A percentile compares a stretch with the other conserved stretches of the same genome.
These are phyloP conservation scores for Clohesyomyces aquaticus DNA, from an alignment of 495 filamentous ascomycete species.

Conservation along the genomic window DNA sequence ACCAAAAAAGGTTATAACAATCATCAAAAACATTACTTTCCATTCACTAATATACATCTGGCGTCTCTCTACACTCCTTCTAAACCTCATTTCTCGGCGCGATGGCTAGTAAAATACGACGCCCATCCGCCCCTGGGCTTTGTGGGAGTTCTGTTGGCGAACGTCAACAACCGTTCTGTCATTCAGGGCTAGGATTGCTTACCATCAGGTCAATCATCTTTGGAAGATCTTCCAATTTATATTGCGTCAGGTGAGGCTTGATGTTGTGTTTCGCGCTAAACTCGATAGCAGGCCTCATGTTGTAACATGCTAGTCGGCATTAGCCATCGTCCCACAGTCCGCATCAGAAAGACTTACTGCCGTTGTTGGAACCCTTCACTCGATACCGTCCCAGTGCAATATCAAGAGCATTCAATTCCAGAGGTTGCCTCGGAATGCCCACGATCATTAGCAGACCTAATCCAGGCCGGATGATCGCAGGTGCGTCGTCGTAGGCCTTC, in stretches of 20 bases:
- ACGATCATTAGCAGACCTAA: constrained; percentile 42
- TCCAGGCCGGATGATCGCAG: constrained; percentile 39
- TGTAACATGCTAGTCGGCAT: constrained; percentile 33
- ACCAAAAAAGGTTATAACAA: too few species aligned
- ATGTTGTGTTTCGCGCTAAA: constrained; percentile 43
- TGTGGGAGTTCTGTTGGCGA: constrained; percentile 18
- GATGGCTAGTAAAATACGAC: constrained; percentile 40
- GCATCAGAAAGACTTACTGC: constrained; percentile 23
- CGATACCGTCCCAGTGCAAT: constrained; percentile 33
- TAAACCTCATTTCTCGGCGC: too few species aligned
- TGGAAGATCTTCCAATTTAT: constrained; percentile 40
- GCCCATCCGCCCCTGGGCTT: constrained; percentile 36
- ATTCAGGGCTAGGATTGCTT: constrained; percentile 9
- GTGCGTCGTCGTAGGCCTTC: constrained; percentile 42
- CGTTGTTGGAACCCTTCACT: constrained; percentile 40
- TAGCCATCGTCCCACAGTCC: background rate
- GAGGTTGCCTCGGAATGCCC: constrained; percentile 39
- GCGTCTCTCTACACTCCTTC: too few species aligned
- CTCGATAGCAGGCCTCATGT: constrained; percentile 39
- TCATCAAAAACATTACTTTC: too few species aligned
- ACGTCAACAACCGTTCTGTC: background rate
- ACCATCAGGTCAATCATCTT: constrained; percentile 45
- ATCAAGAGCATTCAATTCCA: constrained; percentile 40
- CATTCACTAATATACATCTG: background rate
- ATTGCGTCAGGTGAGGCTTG: constrained; percentile 39